Conservation (phyloP, 257 asterid genomes). For the Anisodus tanguticus region DNA sequence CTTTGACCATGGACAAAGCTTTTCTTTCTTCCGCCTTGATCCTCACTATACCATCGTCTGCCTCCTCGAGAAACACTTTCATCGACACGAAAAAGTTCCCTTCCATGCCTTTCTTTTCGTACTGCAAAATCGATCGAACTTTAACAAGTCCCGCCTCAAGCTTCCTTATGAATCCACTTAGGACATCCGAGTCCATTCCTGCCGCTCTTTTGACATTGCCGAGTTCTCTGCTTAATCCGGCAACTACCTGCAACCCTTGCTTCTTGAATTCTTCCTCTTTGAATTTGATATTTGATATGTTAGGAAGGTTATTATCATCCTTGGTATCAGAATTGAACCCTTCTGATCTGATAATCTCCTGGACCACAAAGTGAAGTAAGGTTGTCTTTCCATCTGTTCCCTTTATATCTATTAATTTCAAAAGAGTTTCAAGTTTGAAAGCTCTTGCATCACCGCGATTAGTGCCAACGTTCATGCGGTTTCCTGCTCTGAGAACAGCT, state of each 20-base stretch:
- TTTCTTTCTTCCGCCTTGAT: conserved; percentile 61
- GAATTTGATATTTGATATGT: conserved; percentile 36
- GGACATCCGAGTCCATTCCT: conserved; percentile 51
- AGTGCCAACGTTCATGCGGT: conserved; percentile 82
- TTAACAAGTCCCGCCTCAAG: conserved; percentile 48
- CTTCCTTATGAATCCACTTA: conserved; percentile 53
- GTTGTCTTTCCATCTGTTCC: conserved; percentile 78
- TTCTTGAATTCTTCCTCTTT: conserved; percentile 52
- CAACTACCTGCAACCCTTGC: conserved; percentile 68
- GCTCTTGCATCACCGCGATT: conserved; percentile 76
- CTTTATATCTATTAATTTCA: conserved; percentile 66
- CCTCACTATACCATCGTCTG: conserved; percentile 50
- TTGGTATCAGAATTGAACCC: conserved; percentile 59
- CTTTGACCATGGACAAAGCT: conserved; percentile 56
- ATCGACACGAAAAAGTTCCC: conserved; percentile 46
- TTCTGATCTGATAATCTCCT: conserved; percentile 74
- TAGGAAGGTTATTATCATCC: conserved; percentile 30
- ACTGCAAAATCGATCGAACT: conserved; percentile 33
- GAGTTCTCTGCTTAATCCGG: conserved; percentile 57
- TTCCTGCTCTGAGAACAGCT: conserved; percentile 79
- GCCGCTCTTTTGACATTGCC: conserved; percentile 64
- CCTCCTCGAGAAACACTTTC: conserved; percentile 45
- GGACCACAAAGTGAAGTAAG: conserved; percentile 73
- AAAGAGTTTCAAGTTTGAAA: conserved; percentile 72
- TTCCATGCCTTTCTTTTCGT: conserved; percentile 26